Conservation (phyloP, 1,139 yeast species). For the Hyphopichia wangnamkhiaoensis region DNA sequence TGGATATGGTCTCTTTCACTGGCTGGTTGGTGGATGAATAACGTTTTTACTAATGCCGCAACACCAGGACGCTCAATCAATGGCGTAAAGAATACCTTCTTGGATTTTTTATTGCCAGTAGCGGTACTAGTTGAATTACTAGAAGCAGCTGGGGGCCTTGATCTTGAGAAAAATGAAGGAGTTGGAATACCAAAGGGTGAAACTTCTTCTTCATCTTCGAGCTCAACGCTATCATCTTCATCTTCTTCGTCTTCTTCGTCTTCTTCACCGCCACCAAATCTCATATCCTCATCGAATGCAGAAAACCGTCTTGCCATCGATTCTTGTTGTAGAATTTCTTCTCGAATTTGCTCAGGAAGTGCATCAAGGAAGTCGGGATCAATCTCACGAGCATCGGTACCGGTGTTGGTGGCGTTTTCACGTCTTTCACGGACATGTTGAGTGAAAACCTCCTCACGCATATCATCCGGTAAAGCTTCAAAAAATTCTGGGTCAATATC, state of each 20-base stretch:
- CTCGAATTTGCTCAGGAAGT: conserved; percentile 71
- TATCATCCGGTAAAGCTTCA: conserved; percentile 88
- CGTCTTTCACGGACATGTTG: conserved; percentile 77
- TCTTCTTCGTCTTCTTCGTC: conserved; percentile 30
- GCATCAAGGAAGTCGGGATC: conserved; percentile 84
- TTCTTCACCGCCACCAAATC: conserved; percentile 20
- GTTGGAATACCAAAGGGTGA: background rate
- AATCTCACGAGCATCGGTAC: conserved; percentile 57
- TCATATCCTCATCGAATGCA: conserved; percentile 21
- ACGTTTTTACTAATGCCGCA: conserved; percentile 66
- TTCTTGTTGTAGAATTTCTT: conserved; percentile 74
- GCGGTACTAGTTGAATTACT: background rate
- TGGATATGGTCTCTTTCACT: conserved; percentile 66
- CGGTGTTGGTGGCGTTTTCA: conserved; percentile 51
- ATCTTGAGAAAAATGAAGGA: background rate
- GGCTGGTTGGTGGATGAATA: conserved; percentile 74
- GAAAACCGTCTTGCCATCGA: conserved; percentile 47
- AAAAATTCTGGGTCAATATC: conserved; percentile 92
- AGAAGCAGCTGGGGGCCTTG: background rate
- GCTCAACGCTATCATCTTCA: conserved; percentile 19
- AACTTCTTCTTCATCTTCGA: conserved; percentile 12
- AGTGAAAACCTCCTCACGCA: conserved; percentile 89
- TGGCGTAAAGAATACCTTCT: conserved; percentile 58
- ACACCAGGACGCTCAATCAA: conserved; percentile 76
- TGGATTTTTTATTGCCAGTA: conserved; percentile 14